Evolutionary conservation across 768 basidiomycete species (phyloP).

Genomic region (Myochromella boudieri): DNA sequence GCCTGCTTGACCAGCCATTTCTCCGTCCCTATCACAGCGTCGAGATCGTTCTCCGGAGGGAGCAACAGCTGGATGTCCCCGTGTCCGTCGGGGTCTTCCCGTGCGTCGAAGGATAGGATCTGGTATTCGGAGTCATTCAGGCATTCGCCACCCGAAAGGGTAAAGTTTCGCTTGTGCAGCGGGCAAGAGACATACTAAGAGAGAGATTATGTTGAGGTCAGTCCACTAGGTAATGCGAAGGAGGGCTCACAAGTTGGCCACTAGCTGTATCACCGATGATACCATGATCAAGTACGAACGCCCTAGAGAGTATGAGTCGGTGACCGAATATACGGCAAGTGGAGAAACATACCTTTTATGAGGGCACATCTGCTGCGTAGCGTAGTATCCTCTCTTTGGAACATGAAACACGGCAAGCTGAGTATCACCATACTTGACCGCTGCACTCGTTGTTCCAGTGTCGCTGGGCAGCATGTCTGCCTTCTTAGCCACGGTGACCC

Average conservation of each 20-base stretch:
- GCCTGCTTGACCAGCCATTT: constrained; percentile 65
- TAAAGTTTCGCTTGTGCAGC: constrained; percentile 65
- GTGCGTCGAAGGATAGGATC: constrained; percentile 61
- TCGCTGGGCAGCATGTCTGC: constrained; percentile 48
- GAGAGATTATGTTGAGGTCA: constrained; percentile 30
- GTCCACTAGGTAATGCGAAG: constrained; percentile 11
- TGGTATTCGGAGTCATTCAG: constrained; percentile 58
- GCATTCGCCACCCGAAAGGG: constrained; percentile 54
- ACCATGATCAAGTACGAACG: constrained; percentile 71
- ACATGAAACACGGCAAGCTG: constrained; percentile 72
- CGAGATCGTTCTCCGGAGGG: constrained; percentile 55
- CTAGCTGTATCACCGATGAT: constrained; percentile 64
- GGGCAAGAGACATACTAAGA: no score
- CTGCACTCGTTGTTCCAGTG: constrained; percentile 46
- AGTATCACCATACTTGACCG: constrained; percentile 61
- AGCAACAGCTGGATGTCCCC: constrained; percentile 45
- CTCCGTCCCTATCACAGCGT: constrained; percentile 59
- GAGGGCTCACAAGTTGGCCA: constrained; percentile 47
- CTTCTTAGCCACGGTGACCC: constrained; percentile 48
- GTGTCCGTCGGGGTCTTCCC: constrained; percentile 33
- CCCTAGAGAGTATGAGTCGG: no score
- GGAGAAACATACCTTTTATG: no score
- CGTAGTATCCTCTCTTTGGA: constrained; percentile 56
- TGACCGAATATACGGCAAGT: no score
- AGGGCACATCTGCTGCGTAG: constrained; percentile 66